Evolutionary conservation across 2,329 filamentous ascomycete species (phyloP), one percentile per base, ranked within the genome.

Genomic region (Penicillium griseofulvum): DNA sequence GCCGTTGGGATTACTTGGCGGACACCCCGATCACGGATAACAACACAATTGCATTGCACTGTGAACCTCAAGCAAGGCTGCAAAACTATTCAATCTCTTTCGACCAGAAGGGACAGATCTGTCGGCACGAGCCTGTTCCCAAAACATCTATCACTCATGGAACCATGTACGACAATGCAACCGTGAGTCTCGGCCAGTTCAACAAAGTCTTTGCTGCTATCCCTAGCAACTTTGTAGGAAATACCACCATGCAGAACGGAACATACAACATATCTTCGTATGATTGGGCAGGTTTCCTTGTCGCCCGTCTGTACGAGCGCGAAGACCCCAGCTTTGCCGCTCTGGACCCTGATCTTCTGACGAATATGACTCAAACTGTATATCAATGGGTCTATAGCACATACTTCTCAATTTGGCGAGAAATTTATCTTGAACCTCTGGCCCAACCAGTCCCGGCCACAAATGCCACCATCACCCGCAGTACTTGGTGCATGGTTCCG

Each of bases 301-400:
- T 71, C 33, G 66, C 68, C 7, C 67, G 68, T 14, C 54, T 72
- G 4, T 72, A 72, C 37, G 61, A 68, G 31, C 67, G 64, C n/a
- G 58, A 55, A 22, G 60, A 66, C 22, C 45, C 64, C 4, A 52
- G 62, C 1, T 60, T 71, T 26, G 60, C 62, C n/a, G 55, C 64
- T 0, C 56, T 72, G 12, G 50, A 69, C n/a, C n/a, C 63, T 0
- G 31, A 29, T 3, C 55, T 57, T 10, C 43, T 72, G 39, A 68
- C 62, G 5, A 42, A 60, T 11, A 54, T 70, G 22, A 70, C 68
- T 11, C 64, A 63, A 36, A 61, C 50, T 5, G 68, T 72, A 8
- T 72, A 71, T 38, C 67, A 70, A 49, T 72, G 69, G 69, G 70
- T 71, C 1, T 72, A 71, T 46, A 66, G 66, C 42, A 71, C 70